Base-by-base conservation (phyloP, 1,139 yeast genomes). In the Debaryomycetaceae sp. region DNA sequence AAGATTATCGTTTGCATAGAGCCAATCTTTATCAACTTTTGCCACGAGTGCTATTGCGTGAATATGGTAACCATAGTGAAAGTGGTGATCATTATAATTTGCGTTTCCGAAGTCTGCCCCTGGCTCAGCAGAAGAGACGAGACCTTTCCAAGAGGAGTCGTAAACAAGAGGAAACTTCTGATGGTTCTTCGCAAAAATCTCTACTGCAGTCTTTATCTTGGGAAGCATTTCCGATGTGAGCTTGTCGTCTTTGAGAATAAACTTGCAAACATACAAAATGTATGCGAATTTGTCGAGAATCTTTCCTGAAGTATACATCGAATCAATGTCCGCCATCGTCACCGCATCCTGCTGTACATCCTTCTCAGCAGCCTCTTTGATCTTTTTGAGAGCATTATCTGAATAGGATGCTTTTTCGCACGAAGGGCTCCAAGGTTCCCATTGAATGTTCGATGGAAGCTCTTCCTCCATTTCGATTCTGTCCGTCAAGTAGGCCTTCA, bases 261-360 rank as follows among this genome's bases (percentile, higher is more conserved):
- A 81, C 40, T 81, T 80, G 34, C 81, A 75, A 20, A 81, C 84
- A 53, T 81, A 84, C 6, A 85, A 71, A 42, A 86, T 72, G 69
- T 83, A 83, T 0, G 93, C 91, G 62, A 82, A 87, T 57, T 85
- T 86, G 45, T 87, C 90, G 45, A 86, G 65, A 22, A 81, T 73
- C 57, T 86, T 86, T 24, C 95, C 95, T 2, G 89, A 75, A 9
- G 84, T 80, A 59, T 86, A 86, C 93, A 85, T 86, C 6, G 78
- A 72, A 48, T 86, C 90, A 22, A 85, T 67, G 54, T 85, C 75
- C 1, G 89, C 80, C 64, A 78, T 80, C 6, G 68, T 74, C 3
- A 69, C 65, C 9, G 84, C 80, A 58, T 85, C 87, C 35, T 68
- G 76, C 22, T 69, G 60, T 6, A 78, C 68, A 47, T 86, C 95